Percentiles rank a stretch among this genome's conserved stretches.
Evolutionary conservation across 768 basidiomycete genomes (phyloP).

Genomic region (Suillus clintonianus): DNA sequence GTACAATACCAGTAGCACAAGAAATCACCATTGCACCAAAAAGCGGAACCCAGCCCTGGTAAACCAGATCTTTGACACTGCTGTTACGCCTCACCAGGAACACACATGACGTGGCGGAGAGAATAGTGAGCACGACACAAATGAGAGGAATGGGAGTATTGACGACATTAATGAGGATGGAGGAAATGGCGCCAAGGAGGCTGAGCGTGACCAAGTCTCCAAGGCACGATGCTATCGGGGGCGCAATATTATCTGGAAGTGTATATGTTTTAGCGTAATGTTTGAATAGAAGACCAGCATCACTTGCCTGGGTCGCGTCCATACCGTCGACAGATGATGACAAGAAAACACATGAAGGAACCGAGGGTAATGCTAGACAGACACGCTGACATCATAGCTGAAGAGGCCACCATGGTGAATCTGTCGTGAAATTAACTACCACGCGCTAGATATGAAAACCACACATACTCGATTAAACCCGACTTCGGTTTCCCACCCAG

Average conservation of each 20-base stretch:
- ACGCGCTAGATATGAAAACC: not conserved
- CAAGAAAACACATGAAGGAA: slow-evolving; percentile 87
- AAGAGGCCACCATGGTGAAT: slow-evolving; percentile 73
- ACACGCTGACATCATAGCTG: slow-evolving; percentile 80
- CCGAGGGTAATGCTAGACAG: slow-evolving; percentile 80
- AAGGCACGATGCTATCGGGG: slow-evolving; percentile 88
- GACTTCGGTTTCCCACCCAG: slow-evolving; percentile 34
- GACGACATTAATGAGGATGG: slow-evolving; percentile 66
- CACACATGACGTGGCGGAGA: slow-evolving; percentile 52
- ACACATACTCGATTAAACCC: slow-evolving; percentile 40
- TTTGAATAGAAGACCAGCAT: not conserved
- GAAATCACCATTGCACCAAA: slow-evolving; percentile 90
- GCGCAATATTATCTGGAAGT: slow-evolving; percentile 85
- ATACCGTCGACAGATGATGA: slow-evolving; percentile 74
- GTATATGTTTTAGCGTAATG: not conserved
- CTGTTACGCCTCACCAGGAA: slow-evolving; percentile 64
- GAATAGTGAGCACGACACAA: slow-evolving; percentile 49
- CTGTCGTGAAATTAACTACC: slow-evolving; percentile 40
- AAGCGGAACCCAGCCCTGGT: slow-evolving; percentile 87
- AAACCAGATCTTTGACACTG: slow-evolving; percentile 69
- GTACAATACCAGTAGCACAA: slow-evolving; percentile 86
- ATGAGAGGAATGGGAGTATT: slow-evolving; percentile 65
- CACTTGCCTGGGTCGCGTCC: slow-evolving; percentile 80
- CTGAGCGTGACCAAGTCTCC: slow-evolving; percentile 91
- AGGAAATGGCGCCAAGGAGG: slow-evolving; percentile 75